These are phyloP conservation scores for Raphanus raphanistrum DNA, from an alignment of 345 rosid genomes.

Conservation along the genomic window DNA sequence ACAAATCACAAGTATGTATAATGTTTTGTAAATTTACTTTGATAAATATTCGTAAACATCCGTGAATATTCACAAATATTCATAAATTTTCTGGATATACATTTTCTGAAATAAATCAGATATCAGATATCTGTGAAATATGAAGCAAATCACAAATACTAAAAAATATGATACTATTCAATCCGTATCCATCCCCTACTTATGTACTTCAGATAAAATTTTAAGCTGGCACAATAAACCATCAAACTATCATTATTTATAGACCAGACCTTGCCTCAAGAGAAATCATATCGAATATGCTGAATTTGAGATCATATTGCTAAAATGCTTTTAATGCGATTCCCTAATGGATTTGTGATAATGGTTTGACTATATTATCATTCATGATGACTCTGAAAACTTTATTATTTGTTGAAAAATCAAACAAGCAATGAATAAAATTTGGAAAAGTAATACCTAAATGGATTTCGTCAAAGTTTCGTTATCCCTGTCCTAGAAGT, in stretches of 20 bases:
- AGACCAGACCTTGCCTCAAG: not conserved
- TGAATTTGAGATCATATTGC: not conserved
- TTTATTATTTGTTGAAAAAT: not conserved
- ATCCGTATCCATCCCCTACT: too few species aligned
- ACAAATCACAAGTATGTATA: too few species aligned
- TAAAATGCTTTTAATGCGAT: not conserved
- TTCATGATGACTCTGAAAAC: not conserved
- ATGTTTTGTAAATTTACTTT: too few species aligned
- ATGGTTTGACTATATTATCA: not conserved
- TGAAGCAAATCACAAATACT: too few species aligned
- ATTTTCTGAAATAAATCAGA: too few species aligned
- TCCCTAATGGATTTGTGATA: not conserved
- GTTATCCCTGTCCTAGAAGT: constrained; percentile 21
- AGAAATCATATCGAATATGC: not conserved
- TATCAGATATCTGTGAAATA: too few species aligned
- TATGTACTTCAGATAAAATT: too few species aligned
- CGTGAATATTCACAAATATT: too few species aligned
- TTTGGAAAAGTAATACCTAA: constrained; percentile 3
- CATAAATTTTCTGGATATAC: too few species aligned
- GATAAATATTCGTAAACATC: too few species aligned
- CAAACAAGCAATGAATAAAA: not conserved
- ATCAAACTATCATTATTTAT: not conserved
- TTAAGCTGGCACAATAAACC: not conserved
- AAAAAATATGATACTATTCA: too few species aligned
- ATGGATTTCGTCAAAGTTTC: constrained; percentile 28